A percentile compares a stretch with the other conserved stretches of the same genome.
phyloP scores from a whole-genome alignment of 345 rosid species.

The Raphanus raphanistrum region DNA sequence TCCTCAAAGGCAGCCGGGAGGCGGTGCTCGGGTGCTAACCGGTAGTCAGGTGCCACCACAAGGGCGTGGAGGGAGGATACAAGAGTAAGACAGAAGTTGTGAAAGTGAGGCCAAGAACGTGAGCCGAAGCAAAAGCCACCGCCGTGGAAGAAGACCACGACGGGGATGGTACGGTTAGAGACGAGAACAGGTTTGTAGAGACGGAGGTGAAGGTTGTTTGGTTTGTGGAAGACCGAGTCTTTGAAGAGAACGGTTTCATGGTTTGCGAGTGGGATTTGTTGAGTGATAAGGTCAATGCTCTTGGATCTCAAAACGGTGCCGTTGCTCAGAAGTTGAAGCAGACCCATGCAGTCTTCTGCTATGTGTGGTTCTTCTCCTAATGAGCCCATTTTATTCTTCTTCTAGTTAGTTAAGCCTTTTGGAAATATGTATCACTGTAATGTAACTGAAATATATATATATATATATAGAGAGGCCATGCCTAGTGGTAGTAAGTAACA shows the following conservation, averaged over 20 bases:
- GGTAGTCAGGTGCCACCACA: conserved; percentile 69
- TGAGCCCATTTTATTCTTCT: conserved; percentile 44
- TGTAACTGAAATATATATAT: conserved; percentile 3
- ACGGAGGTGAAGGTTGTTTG: conserved; percentile 61
- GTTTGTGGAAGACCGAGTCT: conserved; percentile 54
- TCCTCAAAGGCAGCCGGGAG: conserved; percentile 83
- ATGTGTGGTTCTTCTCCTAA: conserved; percentile 54
- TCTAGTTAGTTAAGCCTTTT: not conserved
- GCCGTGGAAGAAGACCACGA: conserved; percentile 63
- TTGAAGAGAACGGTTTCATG: conserved; percentile 50
- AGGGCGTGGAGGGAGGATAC: conserved; percentile 59
- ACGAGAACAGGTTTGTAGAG: conserved; percentile 54
- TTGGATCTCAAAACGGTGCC: conserved; percentile 60
- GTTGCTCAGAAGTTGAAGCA: conserved; percentile 59
- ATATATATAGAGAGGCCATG: conserved; percentile 4
- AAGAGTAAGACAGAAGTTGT: conserved; percentile 65
- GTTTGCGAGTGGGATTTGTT: conserved; percentile 32
- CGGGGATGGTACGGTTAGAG: conserved; percentile 32
- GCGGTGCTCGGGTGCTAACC: conserved; percentile 79
- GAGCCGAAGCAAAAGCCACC: conserved; percentile 92
- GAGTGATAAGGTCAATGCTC: conserved; percentile 39
- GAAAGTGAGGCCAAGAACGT: conserved; percentile 67
- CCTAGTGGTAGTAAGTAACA: not conserved
- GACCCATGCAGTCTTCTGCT: conserved; percentile 67
- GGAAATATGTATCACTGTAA: conserved; percentile 2